Evolutionary conservation across 257 asterid species (phyloP), one percentile per base, ranked within the genome.

Genomic region (Verbena officinalis): DNA sequence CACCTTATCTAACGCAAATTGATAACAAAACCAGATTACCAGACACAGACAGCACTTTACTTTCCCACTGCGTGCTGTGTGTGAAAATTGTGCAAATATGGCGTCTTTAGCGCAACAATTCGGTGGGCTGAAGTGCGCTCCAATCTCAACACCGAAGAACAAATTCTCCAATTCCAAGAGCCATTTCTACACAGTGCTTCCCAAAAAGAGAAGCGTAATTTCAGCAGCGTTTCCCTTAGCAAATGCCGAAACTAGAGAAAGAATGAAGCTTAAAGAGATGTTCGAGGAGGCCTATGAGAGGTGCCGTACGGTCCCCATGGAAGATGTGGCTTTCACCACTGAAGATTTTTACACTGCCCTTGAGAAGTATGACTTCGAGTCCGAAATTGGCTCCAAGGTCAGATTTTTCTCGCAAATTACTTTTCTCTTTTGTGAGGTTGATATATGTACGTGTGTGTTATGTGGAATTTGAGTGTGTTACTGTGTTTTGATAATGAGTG

Each of bases 271-370:
- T 33, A 94, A 88, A 43, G 95, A 90, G 71, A 83, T 90, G 86
- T 94, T 94, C 60, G 93, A 90, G 74, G 95, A 94, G 5, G 97
- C 99, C 11, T 84, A 84, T 19, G 97, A 94, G 64, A 77, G 96
- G 56, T 94, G 97, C 77, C 81, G 91, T 2, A 88, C 84, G 10
- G 53, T 73, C 42, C 99, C 99, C 34, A 73, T 83, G 87, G 95
- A 88, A 55, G 96, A 92, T 12, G 96, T 90, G 20, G 36, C 97
- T 45, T 94, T 90, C 81, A 86, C 89, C 55, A 10, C 77, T 19
- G 97, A 90, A 0, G 96, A 90, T 63, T 90, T 94, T 69, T 84
- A 84, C 14, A 43, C 70, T 19, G 86, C 95, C 45, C 69, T 90
- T 49, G 95, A 88, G 4, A 90, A 90, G 78, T 88, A 90, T 54